Evolutionary conservation across 129 eudicot genomes (phyloP).

Genomic region (Lonicera japonica): DNA sequence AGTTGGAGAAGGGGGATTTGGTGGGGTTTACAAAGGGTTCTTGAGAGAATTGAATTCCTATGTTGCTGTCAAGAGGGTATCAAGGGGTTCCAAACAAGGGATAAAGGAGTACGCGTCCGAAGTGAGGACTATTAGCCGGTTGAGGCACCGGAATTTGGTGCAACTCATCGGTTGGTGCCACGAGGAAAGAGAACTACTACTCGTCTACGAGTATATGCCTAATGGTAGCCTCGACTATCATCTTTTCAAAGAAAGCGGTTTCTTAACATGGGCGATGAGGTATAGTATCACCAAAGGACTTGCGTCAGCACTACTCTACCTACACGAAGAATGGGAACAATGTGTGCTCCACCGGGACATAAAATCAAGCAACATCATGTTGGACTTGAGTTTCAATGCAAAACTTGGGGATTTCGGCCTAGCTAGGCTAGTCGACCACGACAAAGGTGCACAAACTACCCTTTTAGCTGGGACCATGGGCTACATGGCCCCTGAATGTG

Average conservation of each 20-base stretch:
- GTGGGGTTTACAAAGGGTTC: conserved; percentile 14
- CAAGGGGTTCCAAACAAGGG: conserved; percentile 22
- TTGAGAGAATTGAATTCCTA: conserved; percentile 1
- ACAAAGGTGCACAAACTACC: conserved; percentile 17
- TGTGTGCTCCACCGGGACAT: conserved; percentile 22
- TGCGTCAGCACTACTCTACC: conserved; percentile 20
- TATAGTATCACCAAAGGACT: conserved; percentile 12
- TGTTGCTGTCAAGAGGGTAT: conserved; percentile 7
- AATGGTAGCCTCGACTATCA: conserved; percentile 25
- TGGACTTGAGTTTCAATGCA: conserved; percentile 25
- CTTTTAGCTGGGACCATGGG: conserved; percentile 30
- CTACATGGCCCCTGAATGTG: conserved; percentile 33
- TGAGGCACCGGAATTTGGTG: conserved; percentile 29
- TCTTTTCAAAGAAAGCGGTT: conserved; percentile 12
- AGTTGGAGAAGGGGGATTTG: conserved; percentile 30
- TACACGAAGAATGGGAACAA: conserved; percentile 28
- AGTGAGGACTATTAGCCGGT: conserved; percentile 28
- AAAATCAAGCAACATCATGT: conserved; percentile 32
- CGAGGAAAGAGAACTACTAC: conserved; percentile 18
- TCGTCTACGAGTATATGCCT: conserved; percentile 14
- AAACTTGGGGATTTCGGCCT: conserved; percentile 36
- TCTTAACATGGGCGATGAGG: conserved; percentile 20
- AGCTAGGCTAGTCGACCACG: conserved; percentile 30
- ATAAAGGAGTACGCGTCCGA: conserved; percentile 28
- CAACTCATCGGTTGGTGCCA: conserved; percentile 36